Base-by-base conservation (phyloP, 176 grass and related monocot species). In the Bolboschoenus planiculmis region DNA sequence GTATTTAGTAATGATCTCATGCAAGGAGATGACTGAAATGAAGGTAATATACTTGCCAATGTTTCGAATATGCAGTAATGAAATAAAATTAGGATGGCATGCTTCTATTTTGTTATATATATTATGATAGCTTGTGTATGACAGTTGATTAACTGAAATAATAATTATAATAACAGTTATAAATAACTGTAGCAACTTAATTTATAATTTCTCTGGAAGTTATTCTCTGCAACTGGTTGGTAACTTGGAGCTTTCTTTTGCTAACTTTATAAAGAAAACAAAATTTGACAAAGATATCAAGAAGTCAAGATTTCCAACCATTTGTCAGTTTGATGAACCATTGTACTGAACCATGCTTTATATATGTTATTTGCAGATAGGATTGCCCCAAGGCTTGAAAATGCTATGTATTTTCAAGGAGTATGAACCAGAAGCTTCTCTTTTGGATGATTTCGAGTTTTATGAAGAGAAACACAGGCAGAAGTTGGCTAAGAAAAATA, bases 361-460 rank as follows among this genome's bases (percentile, higher is more conserved):
- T 43, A 36, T 4, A 35, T 64, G n/a, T 62, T 18, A 77, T 53
- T 31, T 88, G 80, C 84, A 92, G 94, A 92, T 94, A 83, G 82
- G 90, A 26, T 51, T 94, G n/a, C 88, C 71, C 4, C 90, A 97
- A 88, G 90, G 94, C 79, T 64, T 97, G 55, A 84, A 84, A 85
- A 94, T 92, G 88, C 72, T 92, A 77, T 58, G 78, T 87, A 86
- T 92, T 81, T 97, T 97, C 85, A 94, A 94, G 78, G 86, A 55
- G 20, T 83, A 89, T 83, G 39, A 82, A 44, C 37, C 68, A 47
- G 68, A 74, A 64, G 65, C n/a, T 65, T 64, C 57, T 3, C 57
- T 82, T 48, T 65, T 82, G 57, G 79, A 82, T 62, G 79, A 82
- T 82, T 82, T 64, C 48, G 79, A 82, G 13, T 82, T 31, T 82